These are phyloP conservation scores for Herpetospermum pedunculosum DNA, from an alignment of 306 rosid species.

Conservation along the genomic window DNA sequence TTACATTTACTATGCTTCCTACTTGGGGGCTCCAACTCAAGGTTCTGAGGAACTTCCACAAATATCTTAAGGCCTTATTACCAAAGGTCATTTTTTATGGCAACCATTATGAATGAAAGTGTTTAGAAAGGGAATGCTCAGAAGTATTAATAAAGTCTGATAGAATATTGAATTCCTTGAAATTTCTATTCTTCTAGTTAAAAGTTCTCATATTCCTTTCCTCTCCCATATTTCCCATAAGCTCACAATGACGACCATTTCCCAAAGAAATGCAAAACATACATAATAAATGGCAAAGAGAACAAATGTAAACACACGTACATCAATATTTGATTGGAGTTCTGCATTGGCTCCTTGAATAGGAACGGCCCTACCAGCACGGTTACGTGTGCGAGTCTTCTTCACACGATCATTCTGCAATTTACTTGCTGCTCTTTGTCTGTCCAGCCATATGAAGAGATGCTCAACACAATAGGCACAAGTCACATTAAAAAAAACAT, in stretches of 20 bases:
- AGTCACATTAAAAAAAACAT: constrained; percentile 14
- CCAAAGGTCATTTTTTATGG: background rate
- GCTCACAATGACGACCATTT: background rate
- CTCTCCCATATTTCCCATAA: background rate
- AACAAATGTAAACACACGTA: constrained; percentile 20
- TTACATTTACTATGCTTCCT: background rate
- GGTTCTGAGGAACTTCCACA: background rate
- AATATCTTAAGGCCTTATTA: background rate
- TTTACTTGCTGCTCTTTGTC: constrained; percentile 63
- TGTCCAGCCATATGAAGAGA: constrained; percentile 24
- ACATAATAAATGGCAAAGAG: background rate
- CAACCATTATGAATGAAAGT: background rate
- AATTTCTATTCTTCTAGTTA: background rate
- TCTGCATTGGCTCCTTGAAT: constrained; percentile 96
- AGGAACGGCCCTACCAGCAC: constrained; percentile 44
- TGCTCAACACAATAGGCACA: constrained; percentile 4
- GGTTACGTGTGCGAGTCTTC: constrained; percentile 57
- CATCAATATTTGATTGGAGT: constrained; percentile 78
- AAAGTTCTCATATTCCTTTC: background rate
- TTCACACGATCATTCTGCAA: constrained; percentile 56
- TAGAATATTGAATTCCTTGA: background rate
- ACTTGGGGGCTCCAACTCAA: background rate
- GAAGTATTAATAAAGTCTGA: background rate
- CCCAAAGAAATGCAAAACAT: background rate
- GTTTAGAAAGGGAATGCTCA: background rate